Base-by-base conservation (phyloP, 139 green algal genomes). In the Tetratostichococcus sp. region DNA sequence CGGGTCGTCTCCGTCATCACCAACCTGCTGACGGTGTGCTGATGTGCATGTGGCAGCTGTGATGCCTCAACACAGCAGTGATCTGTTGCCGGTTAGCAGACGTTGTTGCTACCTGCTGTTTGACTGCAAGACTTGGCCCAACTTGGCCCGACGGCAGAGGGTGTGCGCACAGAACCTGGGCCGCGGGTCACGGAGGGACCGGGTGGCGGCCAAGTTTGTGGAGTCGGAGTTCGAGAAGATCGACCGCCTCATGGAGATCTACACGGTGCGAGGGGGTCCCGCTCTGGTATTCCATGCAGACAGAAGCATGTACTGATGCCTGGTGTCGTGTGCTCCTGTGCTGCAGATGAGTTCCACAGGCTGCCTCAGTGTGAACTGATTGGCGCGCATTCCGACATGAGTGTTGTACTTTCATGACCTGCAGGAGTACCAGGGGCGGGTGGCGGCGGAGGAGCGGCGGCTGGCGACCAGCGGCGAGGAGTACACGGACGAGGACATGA, bases 221-320 rank as follows among this genome's bases (percentile, higher is more conserved):
- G 95, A 99, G 83, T 77, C 81, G 2, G 95, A 99, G 87, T 97
- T 93, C 84, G 95, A 98, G 68, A 99, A 99, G 84, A 84, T 83
- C 16, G 95, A 99, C 82, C 84, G 92, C 0, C 82, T 99, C n/a
- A 85, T 98, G 79, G 95, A 99, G 86, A 33, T 98, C 21, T 91
- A 86, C 71, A 88, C 89, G 67, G 50, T 62, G n/a, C n/a, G n/a
- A n/a, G n/a, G n/a, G n/a, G n/a, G n/a, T n/a, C n/a, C n/a, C n/a
- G n/a, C n/a, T n/a, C n/a, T n/a, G n/a, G n/a, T n/a, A n/a, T n/a
- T n/a, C n/a, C n/a, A 26, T 28, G 50, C 50, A 62, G 2, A 2
- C 83, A 89, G 71, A 28, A 25, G 17, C 11, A 25, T 30, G 11
- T 2, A 22, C 17, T 26, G 17, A 22, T 25, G 11, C 22, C 50